Percentiles rank a stretch among this genome's conserved stretches.
These are phyloP conservation scores for Penicillium egyptiacum DNA, from an alignment of 495 filamentous ascomycete species.

Conservation along the genomic window DNA sequence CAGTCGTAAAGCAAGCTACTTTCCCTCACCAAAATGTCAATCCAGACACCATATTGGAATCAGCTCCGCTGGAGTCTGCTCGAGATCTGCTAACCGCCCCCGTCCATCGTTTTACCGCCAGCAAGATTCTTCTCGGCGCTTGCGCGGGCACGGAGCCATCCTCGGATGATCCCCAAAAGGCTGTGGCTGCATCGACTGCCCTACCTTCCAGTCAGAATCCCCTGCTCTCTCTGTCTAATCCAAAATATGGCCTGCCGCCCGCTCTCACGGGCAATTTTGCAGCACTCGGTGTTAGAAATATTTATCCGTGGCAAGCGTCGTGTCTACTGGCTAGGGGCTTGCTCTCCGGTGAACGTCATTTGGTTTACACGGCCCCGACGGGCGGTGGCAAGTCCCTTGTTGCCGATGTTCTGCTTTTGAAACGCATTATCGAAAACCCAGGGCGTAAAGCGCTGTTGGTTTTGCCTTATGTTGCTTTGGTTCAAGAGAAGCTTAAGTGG, in stretches of 20 bases:
- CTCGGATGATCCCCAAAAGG: slow-evolving; percentile 47
- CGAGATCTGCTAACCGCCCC: slow-evolving; percentile 26
- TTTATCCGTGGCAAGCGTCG: slow-evolving; percentile 83
- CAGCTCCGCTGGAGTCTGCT: slow-evolving; percentile 27
- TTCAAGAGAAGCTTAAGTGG: slow-evolving; percentile 82
- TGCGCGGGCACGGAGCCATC: slow-evolving; percentile 12
- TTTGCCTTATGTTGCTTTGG: slow-evolving; percentile 79
- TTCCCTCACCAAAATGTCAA: slow-evolving; percentile 13
- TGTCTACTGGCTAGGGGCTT: slow-evolving; percentile 70
- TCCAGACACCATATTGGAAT: slow-evolving; percentile 22
- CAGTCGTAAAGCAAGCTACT: slow-evolving; percentile 5
- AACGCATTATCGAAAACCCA: slow-evolving; percentile 64
- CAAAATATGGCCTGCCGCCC: slow-evolving; percentile 62
- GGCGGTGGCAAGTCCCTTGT: slow-evolving; percentile 81
- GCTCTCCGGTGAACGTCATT: slow-evolving; percentile 62
- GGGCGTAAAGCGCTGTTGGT: slow-evolving; percentile 71
- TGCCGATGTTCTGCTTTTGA: slow-evolving; percentile 73
- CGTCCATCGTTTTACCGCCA: slow-evolving; percentile 38
- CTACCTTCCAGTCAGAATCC: slow-evolving; percentile 57
- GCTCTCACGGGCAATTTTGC: slow-evolving; percentile 65
- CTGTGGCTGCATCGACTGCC: slow-evolving; percentile 39
- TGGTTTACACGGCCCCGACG: slow-evolving; percentile 84
- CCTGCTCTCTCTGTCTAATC: slow-evolving; percentile 61
- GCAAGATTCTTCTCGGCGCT: slow-evolving; percentile 37
- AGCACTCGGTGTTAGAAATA: slow-evolving; percentile 60